A percentile compares a stretch with the other conserved stretches of the same genome.
Evolutionary conservation across 805 yeast species (phyloP).

Genomic region (Saturnispora dispora): DNA sequence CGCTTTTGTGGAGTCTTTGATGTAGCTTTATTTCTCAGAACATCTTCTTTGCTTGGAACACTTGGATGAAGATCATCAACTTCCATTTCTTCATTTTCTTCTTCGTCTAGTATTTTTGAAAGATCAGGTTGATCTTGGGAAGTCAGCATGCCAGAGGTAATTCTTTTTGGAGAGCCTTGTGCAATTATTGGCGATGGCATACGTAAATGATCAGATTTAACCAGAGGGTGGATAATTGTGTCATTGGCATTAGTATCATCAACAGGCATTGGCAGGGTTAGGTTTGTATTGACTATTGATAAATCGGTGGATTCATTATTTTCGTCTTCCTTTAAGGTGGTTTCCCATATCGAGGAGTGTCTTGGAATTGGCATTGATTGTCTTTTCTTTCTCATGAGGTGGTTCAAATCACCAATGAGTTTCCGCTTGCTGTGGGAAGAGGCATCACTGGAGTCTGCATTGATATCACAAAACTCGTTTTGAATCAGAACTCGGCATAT

Average conservation of each 20-base stretch:
- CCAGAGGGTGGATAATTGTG: conserved; percentile 17
- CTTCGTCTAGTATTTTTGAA: conserved; percentile 22
- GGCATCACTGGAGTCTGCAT: not conserved
- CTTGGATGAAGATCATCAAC: conserved; percentile 20
- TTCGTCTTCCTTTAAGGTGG: not conserved
- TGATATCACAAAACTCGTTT: conserved; percentile 26
- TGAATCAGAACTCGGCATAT: conserved; percentile 38
- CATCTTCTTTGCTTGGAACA: conserved; percentile 26
- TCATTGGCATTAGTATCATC: conserved; percentile 8
- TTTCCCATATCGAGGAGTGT: conserved; percentile 19
- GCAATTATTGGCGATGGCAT: conserved; percentile 26
- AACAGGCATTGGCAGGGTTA: conserved; percentile 11
- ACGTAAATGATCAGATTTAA: conserved; percentile 19
- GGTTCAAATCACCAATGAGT: conserved; percentile 19
- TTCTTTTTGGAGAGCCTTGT: conserved; percentile 28
- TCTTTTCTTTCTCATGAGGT: conserved; percentile 26
- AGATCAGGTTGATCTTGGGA: conserved; percentile 26
- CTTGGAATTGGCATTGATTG: conserved; percentile 13
- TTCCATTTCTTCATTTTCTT: conserved; percentile 10
- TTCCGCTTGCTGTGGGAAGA: conserved; percentile 18
- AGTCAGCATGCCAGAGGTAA: conserved; percentile 30
- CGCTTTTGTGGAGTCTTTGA: conserved; percentile 24
- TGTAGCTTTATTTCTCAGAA: conserved; percentile 15
- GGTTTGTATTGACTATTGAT: conserved; percentile 4
- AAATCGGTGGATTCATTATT: conserved; percentile 4